Evolutionary conservation across 2,329 filamentous ascomycete genomes (phyloP), one percentile per base, ranked within the genome.

Genomic region (Curvularia lunata): DNA sequence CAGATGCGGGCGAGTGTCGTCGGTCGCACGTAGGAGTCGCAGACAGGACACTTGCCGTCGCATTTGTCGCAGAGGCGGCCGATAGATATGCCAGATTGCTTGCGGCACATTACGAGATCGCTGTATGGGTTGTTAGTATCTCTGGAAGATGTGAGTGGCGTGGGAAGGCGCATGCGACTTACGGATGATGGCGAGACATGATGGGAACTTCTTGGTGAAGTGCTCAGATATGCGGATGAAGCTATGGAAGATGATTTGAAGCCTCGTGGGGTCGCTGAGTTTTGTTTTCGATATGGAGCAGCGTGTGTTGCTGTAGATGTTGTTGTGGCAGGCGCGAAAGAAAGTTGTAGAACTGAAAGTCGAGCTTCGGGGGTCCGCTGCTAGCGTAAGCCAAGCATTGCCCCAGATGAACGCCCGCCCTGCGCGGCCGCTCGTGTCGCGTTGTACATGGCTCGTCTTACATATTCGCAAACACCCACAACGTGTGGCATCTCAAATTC

Each of bases 51-150:
- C 83, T 99, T 99, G 79, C 95, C 95, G 82, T 99, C 95, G 84
- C 95, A 99, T 82, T 99, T 99, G 83, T 99, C 95, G 85, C 95
- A 99, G 76, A 99, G 91, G 56, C 95, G 93, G 77, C 95, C 95
- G 85, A 99, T 97, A 73, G 93, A 91, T 77, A 98, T 97, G 81
- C 95, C 95, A 60, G 94, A 85, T 79, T 97, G 94, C 83, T 99
- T 99, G 83, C 94, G 93, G 86, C 95, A 99, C 94, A 98, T 98
- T 72, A 99, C 95, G 68, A 99, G 89, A 84, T 99, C 95, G 79
- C 89, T 91, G 75, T 48, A 23, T 21, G 37, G 19, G 40, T 69
- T 63, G 49, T 50, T 10, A 55, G 47, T 56, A 37, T 51, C 34
- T 25, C 5, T 43, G 21, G 23, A 16, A 10, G 5, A 25, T 12